Conservation (phyloP, 176 grass and related monocot genomes). For the Oryza brachyantha region DNA sequence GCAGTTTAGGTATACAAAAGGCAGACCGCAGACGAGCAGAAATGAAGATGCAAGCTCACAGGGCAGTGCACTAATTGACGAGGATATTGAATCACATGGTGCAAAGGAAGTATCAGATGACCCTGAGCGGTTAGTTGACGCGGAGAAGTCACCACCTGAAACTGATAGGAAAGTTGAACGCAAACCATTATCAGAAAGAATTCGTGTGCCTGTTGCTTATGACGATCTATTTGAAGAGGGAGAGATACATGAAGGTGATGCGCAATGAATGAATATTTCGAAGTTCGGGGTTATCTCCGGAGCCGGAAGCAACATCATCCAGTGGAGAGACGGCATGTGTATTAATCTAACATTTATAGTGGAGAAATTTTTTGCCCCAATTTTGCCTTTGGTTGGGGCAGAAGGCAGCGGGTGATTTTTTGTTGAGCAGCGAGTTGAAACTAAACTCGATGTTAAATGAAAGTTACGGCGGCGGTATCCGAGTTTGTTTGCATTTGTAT, state of each 20-base stretch:
- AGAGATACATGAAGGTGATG: slow-evolving; percentile 61
- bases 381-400: neutral
- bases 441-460: slow-evolving; percentile 9
- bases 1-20: slow-evolving; percentile 59
- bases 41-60: slow-evolving; percentile 63
- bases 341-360: neutral
- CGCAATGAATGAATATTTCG: slow-evolving; percentile 26
- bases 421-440: slow-evolving; percentile 3
- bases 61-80: slow-evolving; percentile 46
- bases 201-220: slow-evolving; percentile 77
- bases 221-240: slow-evolving; percentile 93
- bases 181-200: slow-evolving; percentile 64
- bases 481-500: neutral
- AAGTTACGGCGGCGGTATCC: slow-evolving; percentile 2
- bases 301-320: neutral
- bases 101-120: slow-evolving; percentile 38
- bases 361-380: neutral
- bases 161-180: slow-evolving; percentile 37
- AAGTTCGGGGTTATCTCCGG: no score
- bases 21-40: slow-evolving; percentile 38
- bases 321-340: neutral
- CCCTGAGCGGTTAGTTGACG: slow-evolving; percentile 46
- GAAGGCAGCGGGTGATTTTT: neutral
- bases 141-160: slow-evolving; percentile 10
- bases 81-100: slow-evolving; percentile 35